Percentiles rank a stretch among this genome's conserved stretches.
Conservation (phyloP, 345 rosid genomes). For the Erucastrum elatum region DNA sequence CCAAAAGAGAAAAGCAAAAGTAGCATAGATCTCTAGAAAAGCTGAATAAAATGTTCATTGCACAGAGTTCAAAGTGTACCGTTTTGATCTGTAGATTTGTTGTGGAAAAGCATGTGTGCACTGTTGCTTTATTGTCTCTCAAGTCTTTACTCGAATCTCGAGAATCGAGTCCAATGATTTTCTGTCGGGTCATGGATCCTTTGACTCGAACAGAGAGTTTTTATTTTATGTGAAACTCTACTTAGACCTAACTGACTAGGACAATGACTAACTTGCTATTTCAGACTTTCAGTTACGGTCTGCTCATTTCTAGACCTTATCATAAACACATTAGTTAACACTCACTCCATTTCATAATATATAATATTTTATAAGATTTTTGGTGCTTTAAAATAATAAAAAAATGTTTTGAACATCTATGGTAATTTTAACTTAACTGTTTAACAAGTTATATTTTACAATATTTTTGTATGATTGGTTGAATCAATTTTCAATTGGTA, state of each 20-base stretch:
- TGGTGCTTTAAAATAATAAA: too few relatives aligned
- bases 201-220: background rate
- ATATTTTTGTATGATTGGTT: too few relatives aligned
- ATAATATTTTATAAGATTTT: too few relatives aligned
- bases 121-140: constrained; percentile 41
- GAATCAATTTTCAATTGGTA: too few relatives aligned
- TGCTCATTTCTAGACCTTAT: background rate
- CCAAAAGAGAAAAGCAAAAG: constrained; percentile 24
- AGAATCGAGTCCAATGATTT: constrained; percentile 35
- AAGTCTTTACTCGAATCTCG: constrained; percentile 8
- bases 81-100: constrained; percentile 31
- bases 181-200: constrained; percentile 31
- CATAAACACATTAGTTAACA: background rate
- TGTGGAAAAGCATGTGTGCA: constrained; percentile 18
- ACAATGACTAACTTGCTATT: constrained; percentile 6
- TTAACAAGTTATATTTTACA: too few relatives aligned
- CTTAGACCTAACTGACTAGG: background rate
- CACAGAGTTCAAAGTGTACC: constrained; percentile 36
- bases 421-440: too few relatives aligned
- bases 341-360: too few relatives aligned
- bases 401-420: too few relatives aligned
- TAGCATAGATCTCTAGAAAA: constrained; percentile 49
- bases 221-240: background rate
- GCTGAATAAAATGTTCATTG: constrained; percentile 20
- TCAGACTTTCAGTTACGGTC: background rate